These are phyloP conservation scores for Carex parvula DNA, from an alignment of 176 grass and related monocot species.

Conservation along the genomic window DNA sequence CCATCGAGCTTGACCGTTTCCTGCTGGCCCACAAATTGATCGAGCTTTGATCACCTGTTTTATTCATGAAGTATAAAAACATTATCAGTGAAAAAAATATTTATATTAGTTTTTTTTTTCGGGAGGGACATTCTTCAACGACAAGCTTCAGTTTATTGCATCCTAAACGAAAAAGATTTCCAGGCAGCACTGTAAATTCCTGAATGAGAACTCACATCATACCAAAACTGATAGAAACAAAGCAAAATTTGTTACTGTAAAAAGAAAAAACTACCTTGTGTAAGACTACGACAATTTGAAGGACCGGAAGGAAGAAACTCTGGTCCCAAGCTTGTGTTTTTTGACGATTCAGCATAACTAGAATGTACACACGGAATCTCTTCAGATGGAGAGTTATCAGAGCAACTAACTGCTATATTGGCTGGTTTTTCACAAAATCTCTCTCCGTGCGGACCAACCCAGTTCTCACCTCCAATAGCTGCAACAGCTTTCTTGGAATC, in stretches of 20 bases:
- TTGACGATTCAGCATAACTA: constrained; percentile 6
- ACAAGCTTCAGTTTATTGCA: not conserved
- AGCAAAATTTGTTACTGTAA: not conserved
- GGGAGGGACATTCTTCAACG: not conserved
- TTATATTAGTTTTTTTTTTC: not conserved
- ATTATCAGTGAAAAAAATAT: not conserved
- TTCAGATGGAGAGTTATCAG: not conserved
- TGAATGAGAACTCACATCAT: not conserved
- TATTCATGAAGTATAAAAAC: not conserved
- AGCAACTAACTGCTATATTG: not conserved
- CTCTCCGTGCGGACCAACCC: not conserved
- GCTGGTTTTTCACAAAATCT: constrained; percentile 4
- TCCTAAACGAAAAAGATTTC: not conserved
- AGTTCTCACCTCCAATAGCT: not conserved
- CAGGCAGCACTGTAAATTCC: not conserved
- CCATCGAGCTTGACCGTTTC: constrained; percentile 27
- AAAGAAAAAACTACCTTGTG: constrained; percentile 16
- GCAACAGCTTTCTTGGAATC: not conserved
- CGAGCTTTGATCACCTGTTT: not conserved
- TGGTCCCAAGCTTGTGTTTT: not conserved
- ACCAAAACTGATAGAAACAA: not conserved
- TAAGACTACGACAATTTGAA: constrained; percentile 6
- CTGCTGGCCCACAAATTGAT: not conserved
- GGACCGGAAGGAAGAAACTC: not conserved
- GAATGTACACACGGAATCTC: not conserved